Conservation (phyloP, 768 basidiomycete genomes). For the Russula sp. region DNA sequence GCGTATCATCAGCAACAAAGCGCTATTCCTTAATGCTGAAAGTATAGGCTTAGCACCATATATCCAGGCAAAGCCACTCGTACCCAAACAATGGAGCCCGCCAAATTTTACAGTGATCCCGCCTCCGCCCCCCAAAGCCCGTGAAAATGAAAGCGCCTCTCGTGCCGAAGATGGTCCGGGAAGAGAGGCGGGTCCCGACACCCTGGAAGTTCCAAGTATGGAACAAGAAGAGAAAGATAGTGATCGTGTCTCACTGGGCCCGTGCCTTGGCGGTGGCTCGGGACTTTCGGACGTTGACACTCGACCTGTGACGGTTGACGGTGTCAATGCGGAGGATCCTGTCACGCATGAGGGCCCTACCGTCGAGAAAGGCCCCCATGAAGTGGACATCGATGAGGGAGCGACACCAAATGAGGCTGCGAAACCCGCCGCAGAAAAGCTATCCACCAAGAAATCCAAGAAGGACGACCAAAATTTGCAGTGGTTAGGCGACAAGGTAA, state of each 20-base stretch:
- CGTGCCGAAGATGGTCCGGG: background rate
- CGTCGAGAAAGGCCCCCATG: background rate
- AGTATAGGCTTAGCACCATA: constrained; percentile 60
- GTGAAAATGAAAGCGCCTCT: background rate
- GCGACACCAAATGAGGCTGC: background rate
- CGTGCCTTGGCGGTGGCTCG: background rate
- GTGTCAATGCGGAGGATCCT: background rate
- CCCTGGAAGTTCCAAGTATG: background rate
- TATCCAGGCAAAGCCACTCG: constrained; percentile 67
- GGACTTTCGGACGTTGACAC: background rate
- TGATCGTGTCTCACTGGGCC: background rate
- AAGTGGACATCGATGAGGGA: background rate
- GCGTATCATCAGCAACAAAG: constrained; percentile 68
- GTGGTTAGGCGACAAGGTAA: constrained; percentile 76
- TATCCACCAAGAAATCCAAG: constrained; percentile 8
- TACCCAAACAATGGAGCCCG: constrained; percentile 61
- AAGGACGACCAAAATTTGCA: constrained; percentile 40
- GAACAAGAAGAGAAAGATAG: background rate
- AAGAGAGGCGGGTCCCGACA: background rate
- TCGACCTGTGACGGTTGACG: background rate
- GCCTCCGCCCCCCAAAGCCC: constrained; percentile 16
- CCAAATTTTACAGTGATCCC: constrained; percentile 35
- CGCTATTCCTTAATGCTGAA: constrained; percentile 50
- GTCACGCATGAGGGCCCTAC: background rate
- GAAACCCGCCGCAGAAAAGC: constrained; percentile 1